Evolutionary conservation across 352 stramenopile genomes (phyloP), one percentile per base, ranked within the genome.

Genomic region (Globisporangium uncinulatum): DNA sequence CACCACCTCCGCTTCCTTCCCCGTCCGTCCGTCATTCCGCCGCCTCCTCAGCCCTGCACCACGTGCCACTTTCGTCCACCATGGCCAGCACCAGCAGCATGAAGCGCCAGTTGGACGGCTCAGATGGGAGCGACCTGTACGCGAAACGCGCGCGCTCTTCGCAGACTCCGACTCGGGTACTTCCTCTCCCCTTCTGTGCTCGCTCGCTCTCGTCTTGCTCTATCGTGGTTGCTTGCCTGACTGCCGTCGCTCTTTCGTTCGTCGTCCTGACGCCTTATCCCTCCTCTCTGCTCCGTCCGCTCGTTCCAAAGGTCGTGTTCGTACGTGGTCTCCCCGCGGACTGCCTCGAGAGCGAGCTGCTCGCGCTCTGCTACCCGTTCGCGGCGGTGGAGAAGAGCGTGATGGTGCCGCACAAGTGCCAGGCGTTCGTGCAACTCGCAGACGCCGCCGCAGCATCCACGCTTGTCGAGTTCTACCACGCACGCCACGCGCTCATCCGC

Each of bases 371-470:
- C 59, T 89, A 77, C 32, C 83, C 83, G 4, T 93, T 93, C 56
- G 80, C 83, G 11, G 76, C 88, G 3, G 83, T 93, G 9, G 83
- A 93, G 59, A 93, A 93, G 60, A 72, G 73, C 51, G 65, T 91
- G 20, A 61, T 93, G 65, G 83, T 89, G 56, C 72, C 79, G 15
- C 73, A 81, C 19, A 91, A 90, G 61, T 74, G 74, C 62, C 76
- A 90, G 63, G 83, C 83, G 36, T 90, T 93, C 63, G 79, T 93
- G 42, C 80, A 93, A 58, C 70, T 93, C 4, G 79, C 83, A 3
- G 80, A 93, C 48, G 70, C 78, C 24, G 52, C 69, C 6, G 72
- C 83, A 6, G 80, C 83, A 10, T 69, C 71, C 42, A 93, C 87
- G 62, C 70, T 93, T 43, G 79, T 93, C 57, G 65, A 69, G 19